phyloP scores from a whole-genome alignment of 495 filamentous ascomycete genomes.

The Ascodesmis nigricans region DNA sequence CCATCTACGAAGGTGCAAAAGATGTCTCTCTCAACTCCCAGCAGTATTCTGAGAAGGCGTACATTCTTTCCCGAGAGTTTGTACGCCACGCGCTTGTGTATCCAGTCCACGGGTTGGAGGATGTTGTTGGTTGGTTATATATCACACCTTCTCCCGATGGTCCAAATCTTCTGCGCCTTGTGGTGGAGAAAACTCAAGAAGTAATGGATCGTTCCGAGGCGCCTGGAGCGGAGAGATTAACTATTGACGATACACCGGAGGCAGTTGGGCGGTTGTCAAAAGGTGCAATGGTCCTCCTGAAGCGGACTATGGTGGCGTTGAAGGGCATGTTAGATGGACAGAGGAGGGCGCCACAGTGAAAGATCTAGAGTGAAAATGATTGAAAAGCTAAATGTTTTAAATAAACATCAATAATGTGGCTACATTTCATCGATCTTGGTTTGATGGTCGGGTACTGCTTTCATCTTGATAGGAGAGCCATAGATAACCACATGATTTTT shows the following conservation, averaged over 20 bases:
- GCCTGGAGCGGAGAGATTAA: neutral
- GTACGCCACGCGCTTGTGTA: slow-evolving; percentile 28
- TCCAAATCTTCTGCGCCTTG: slow-evolving; percentile 12
- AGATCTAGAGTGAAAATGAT: too few relatives aligned
- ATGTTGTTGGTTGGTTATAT: slow-evolving; percentile 33
- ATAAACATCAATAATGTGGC: too few relatives aligned
- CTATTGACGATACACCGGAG: slow-evolving; percentile 4
- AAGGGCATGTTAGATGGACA: slow-evolving; percentile 18
- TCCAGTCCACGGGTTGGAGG: slow-evolving; percentile 26
- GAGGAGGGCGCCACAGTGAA: too few relatives aligned
- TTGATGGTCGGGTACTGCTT: too few relatives aligned
- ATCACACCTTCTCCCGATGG: slow-evolving; percentile 19
- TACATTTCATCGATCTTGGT: too few relatives aligned
- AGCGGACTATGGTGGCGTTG: slow-evolving; percentile 23
- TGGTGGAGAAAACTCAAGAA: slow-evolving; percentile 10
- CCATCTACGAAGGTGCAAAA: slow-evolving; percentile 25
- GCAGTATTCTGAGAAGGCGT: slow-evolving; percentile 35
- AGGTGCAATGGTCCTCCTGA: slow-evolving; percentile 25
- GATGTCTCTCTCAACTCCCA: slow-evolving; percentile 28
- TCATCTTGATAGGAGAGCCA: too few relatives aligned
- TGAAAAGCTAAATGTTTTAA: too few relatives aligned
- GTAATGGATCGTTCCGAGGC: slow-evolving; percentile 9
- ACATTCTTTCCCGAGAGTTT: slow-evolving; percentile 31
- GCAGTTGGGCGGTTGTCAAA: slow-evolving; percentile 19
- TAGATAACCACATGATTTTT: too few relatives aligned